phyloP scores from a whole-genome alignment of 2,329 filamentous ascomycete species.

The Emericellopsis cladophorae region DNA sequence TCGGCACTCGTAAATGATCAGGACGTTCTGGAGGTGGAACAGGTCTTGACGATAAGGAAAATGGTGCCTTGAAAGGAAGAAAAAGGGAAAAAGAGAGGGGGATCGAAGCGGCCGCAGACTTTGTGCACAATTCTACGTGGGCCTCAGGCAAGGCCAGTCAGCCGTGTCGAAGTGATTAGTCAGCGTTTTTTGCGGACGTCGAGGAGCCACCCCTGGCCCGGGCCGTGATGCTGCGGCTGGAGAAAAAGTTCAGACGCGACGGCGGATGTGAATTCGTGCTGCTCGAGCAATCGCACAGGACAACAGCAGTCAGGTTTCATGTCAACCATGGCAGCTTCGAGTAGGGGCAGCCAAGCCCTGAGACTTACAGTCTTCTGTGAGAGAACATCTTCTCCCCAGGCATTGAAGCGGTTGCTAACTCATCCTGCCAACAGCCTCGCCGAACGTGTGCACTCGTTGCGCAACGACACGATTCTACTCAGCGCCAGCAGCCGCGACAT shows the following conservation, averaged over 20 bases:
- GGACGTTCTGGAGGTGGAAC: slow-evolving; percentile 57
- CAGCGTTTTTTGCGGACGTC: slow-evolving; percentile 1
- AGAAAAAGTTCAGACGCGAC: slow-evolving; percentile 13
- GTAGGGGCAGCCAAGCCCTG: slow-evolving; percentile 40
- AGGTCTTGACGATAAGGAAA: slow-evolving; percentile 92
- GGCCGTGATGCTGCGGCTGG: not conserved
- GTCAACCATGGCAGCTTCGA: slow-evolving; percentile 35
- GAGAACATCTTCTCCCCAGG: slow-evolving; percentile 9
- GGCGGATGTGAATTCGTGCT: not conserved
- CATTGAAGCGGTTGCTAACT: not conserved
- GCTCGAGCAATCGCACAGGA: not conserved
- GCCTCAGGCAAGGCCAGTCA: not conserved
- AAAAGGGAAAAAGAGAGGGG: slow-evolving; percentile 17
- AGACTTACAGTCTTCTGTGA: slow-evolving; percentile 37
- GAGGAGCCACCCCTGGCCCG: slow-evolving; percentile 3
- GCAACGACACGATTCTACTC: slow-evolving; percentile 22
- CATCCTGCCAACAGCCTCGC: slow-evolving; percentile 10
- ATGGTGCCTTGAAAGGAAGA: slow-evolving; percentile 51
- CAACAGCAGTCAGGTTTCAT: not conserved
- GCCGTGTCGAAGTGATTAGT: slow-evolving; percentile 3
- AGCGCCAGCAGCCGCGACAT: slow-evolving; percentile 5
- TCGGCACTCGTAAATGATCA: slow-evolving; percentile 91
- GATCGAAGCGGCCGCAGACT: slow-evolving; percentile 7
- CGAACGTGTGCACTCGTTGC: slow-evolving; percentile 24
- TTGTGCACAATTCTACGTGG: not conserved